These are phyloP conservation scores for Trematosphaeria pertusa DNA, from an alignment of 2,329 filamentous ascomycete species.

Conservation along the genomic window DNA sequence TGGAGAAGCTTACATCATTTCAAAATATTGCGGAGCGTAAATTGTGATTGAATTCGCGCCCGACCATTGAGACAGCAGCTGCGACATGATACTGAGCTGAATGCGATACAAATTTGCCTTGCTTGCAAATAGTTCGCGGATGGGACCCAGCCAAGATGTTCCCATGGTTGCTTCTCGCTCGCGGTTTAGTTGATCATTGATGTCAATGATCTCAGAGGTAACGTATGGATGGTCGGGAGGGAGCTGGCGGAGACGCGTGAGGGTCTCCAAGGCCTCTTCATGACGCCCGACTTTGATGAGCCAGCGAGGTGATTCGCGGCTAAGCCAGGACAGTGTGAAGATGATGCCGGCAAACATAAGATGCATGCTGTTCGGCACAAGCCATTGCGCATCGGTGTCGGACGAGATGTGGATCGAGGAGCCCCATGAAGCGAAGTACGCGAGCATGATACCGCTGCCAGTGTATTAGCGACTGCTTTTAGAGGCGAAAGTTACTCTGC, in stretches of 20 bases:
- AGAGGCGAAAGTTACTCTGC: background rate
- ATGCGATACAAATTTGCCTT: slow-evolving; percentile 76
- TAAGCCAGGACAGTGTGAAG: slow-evolving; percentile 71
- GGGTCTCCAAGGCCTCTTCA: slow-evolving; percentile 63
- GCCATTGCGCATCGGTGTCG: slow-evolving; percentile 55
- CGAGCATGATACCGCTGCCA: slow-evolving; percentile 71
- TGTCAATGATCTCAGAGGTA: slow-evolving; percentile 66
- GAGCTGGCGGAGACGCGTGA: slow-evolving; percentile 67
- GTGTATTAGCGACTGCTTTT: slow-evolving; percentile 1
- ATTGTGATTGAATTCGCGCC: slow-evolving; percentile 77
- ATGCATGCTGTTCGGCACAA: slow-evolving; percentile 76
- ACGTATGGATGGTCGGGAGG: slow-evolving; percentile 67
- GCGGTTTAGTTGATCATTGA: slow-evolving; percentile 70
- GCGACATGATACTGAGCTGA: slow-evolving; percentile 71
- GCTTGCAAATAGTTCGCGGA: slow-evolving; percentile 73
- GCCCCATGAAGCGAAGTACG: slow-evolving; percentile 73
- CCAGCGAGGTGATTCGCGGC: slow-evolving; percentile 74
- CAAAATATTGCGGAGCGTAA: slow-evolving; percentile 77
- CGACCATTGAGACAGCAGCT: slow-evolving; percentile 77
- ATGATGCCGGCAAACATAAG: slow-evolving; percentile 79
- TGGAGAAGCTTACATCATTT: slow-evolving; percentile 57
- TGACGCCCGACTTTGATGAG: slow-evolving; percentile 69
- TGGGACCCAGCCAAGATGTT: slow-evolving; percentile 66
- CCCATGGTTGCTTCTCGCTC: slow-evolving; percentile 76
- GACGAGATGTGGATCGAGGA: slow-evolving; percentile 60